Conservation (phyloP, 768 basidiomycete genomes). For the Rhodotorula graminis region DNA sequence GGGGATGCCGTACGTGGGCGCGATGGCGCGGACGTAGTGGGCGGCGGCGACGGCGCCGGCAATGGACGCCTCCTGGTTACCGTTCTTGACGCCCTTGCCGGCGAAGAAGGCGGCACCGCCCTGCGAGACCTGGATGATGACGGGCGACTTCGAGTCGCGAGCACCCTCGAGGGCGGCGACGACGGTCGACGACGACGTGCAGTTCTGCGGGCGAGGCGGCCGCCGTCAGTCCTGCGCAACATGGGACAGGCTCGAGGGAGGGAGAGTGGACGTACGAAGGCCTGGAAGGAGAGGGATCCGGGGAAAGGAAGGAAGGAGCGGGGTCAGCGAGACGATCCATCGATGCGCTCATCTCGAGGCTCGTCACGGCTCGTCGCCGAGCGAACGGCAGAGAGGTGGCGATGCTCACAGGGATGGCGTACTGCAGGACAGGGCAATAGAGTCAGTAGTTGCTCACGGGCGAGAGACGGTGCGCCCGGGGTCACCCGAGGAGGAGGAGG, state of each 20-base stretch:
- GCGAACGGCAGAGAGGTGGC: background rate
- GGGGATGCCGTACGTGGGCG: constrained; percentile 88
- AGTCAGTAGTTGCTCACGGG: background rate
- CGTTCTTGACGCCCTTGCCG: constrained; percentile 91
- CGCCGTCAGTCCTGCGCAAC: background rate
- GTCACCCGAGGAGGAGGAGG: background rate
- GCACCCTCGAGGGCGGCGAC: constrained; percentile 95
- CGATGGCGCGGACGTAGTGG: constrained; percentile 74
- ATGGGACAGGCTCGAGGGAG: constrained; percentile 1
- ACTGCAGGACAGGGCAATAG: constrained; percentile 41
- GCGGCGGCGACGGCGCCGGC: constrained; percentile 88
- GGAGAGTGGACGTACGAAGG: constrained; percentile 46
- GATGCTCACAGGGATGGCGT: constrained; percentile 50
- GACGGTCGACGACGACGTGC: constrained; percentile 90
- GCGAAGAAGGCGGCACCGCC: constrained; percentile 94
- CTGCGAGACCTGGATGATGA: constrained; percentile 96
- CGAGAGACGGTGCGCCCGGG: background rate
- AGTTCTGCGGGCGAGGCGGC: constrained; percentile 59
- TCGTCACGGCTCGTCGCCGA: background rate
- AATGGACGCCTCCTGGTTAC: constrained; percentile 90
- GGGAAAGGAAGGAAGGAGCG: background rate
- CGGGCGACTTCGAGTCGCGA: constrained; percentile 90
- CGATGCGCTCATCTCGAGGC: background rate
- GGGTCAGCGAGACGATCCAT: constrained; percentile 9
- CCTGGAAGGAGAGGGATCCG: constrained; percentile 37